A percentile compares a stretch with the other conserved stretches of the same genome.
Conservation (phyloP, 192 early-diverging fungal genomes). For the Backusella luteola region DNA sequence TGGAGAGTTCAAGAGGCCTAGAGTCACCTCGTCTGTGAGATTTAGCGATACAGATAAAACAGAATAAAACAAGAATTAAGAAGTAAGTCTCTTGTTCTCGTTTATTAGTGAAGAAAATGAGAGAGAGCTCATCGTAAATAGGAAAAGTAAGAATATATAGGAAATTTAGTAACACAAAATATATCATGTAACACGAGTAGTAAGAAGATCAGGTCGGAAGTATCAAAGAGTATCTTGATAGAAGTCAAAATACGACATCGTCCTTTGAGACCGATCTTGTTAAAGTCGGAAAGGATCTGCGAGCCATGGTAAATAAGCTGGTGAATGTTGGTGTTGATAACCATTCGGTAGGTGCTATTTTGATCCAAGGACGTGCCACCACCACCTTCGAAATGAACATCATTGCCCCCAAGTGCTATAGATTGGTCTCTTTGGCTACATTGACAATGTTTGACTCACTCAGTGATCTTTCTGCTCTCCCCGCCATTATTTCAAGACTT, state of each 20-base stretch:
- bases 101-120: too few relatives aligned
- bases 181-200: too few relatives aligned
- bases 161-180: too few relatives aligned
- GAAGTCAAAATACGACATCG: too few relatives aligned
- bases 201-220: too few relatives aligned
- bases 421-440: neutral
- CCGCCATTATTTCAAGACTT: neutral
- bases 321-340: neutral
- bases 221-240: too few relatives aligned
- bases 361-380: neutral
- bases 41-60: too few relatives aligned
- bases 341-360: neutral
- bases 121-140: too few relatives aligned
- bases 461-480: neutral
- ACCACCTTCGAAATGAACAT: neutral
- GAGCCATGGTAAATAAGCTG: neutral
- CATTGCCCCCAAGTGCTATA: neutral
- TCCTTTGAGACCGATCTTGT: neutral
- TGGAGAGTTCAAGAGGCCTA: neutral
- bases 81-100: too few relatives aligned
- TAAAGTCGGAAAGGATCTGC: neutral
- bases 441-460: neutral
- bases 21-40: neutral
- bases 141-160: too few relatives aligned
- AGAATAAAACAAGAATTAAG: too few relatives aligned